A percentile compares a stretch with the other conserved stretches of the same genome.
These are phyloP conservation scores for Colletotrichum brevisporum DNA, from an alignment of 2,329 filamentous ascomycete genomes.

Conservation along the genomic window DNA sequence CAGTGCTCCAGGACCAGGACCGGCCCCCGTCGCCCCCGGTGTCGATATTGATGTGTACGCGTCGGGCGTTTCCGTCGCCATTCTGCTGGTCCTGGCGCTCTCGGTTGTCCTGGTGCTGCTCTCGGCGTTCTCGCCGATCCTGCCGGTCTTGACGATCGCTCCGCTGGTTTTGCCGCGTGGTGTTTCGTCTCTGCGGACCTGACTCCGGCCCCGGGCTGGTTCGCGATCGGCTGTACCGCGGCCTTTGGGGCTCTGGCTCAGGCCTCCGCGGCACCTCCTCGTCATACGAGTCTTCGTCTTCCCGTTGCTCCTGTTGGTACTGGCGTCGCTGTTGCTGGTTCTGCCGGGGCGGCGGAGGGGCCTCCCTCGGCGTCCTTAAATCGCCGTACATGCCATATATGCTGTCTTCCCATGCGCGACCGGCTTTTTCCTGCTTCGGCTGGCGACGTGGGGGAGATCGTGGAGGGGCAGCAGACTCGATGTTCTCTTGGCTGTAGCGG, in stretches of 20 bases:
- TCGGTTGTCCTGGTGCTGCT: constrained; percentile 7
- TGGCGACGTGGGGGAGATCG: constrained; percentile 5
- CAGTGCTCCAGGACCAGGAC: constrained; percentile 24
- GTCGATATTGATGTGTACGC: constrained; percentile 33
- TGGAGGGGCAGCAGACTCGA: not conserved
- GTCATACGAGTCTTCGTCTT: constrained; percentile 24
- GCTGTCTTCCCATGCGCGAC: constrained; percentile 32
- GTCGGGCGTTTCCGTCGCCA: constrained; percentile 1
- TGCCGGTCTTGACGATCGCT: not conserved
- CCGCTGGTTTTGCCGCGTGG: constrained; percentile 15
- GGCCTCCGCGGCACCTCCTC: constrained; percentile 25
- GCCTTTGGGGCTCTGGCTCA: constrained; percentile 6
- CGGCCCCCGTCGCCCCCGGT: constrained; percentile 22
- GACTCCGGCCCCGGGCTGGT: constrained; percentile 2
- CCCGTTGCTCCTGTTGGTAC: constrained; percentile 13
- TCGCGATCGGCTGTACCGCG: constrained; percentile 15
- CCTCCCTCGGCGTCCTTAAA: constrained; percentile 25
- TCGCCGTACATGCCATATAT: constrained; percentile 39
- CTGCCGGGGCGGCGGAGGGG: constrained; percentile 21
- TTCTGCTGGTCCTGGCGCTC: constrained; percentile 2
- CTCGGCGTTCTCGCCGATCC: constrained; percentile 1
- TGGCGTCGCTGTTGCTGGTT: not conserved
- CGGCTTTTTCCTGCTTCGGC: not conserved
- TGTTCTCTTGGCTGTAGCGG: constrained; percentile 19
- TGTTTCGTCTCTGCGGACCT: constrained; percentile 1